Base-by-base conservation (phyloP, 192 early-diverging fungal genomes). In the Linnemannia hyalina region DNA sequence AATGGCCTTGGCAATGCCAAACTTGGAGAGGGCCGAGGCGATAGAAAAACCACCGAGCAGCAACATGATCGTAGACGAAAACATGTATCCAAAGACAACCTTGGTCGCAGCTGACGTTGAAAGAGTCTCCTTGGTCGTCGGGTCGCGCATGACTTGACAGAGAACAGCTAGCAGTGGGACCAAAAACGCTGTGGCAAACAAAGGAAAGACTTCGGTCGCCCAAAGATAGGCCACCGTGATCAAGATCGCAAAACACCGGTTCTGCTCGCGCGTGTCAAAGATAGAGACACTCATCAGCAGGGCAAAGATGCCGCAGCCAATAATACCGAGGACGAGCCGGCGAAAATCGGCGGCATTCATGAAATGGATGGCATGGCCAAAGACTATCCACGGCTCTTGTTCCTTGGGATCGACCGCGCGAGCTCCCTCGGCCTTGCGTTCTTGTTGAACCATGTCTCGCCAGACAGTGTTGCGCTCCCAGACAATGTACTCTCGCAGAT, bases 171-270 rank as follows among this genome's bases (percentile, higher is more conserved):
- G 80, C 68, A 95, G 87, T 0, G 95, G 95, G 41, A 96, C 92
- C 68, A 94, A 75, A 23, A 95, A 80, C 15, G 94, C 91, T 9
- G 95, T 96, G 29, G 94, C 92, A 80, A 93, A 96, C 49, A 96
- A 88, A 40, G 94, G 95, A 32, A 96, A 85, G 9, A 91, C 93
- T 83, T 95, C 97, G 23, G 95, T 95, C 1, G 96, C 97, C 97
- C 97, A 98, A 69, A 98, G 88, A 55, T 94, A 89, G 60, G 96
- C 96, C 54, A 93, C 94, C 52, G 94, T 94, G 46, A 98, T 91
- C 29, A 98, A 90, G 72, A 98, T 92, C 1, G 96, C 97, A 88
- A 97, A 95, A 89, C 97, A 98, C 40, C 95, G 92, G 72, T 96
- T 94, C 88, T 97, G 94, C 82, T 95, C 95, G 0, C 65, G 79